These are phyloP conservation scores for Taxillus chinensis DNA, from an alignment of 164 flowering plant genomes.

Conservation along the genomic window DNA sequence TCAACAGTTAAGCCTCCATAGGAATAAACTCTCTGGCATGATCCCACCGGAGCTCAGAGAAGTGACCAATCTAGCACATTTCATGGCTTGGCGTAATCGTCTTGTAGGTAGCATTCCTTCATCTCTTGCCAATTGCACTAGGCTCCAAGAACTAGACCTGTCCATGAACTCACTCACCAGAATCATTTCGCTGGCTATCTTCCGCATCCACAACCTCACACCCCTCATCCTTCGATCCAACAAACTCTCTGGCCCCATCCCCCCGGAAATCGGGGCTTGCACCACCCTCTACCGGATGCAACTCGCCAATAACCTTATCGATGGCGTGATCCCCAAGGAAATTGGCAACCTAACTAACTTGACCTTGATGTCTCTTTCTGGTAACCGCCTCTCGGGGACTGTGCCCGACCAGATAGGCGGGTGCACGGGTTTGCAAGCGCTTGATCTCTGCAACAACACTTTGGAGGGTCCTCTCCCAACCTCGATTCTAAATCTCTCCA, in stretches of 20 bases:
- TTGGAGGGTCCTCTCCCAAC: background rate
- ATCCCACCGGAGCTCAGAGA: slow-evolving; percentile 55
- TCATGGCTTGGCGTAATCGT: slow-evolving; percentile 68
- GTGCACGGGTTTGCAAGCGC: background rate
- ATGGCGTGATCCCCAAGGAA: background rate
- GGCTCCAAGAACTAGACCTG: slow-evolving; percentile 53
- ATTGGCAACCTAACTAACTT: background rate
- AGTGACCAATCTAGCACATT: slow-evolving; percentile 31
- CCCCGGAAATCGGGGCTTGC: background rate
- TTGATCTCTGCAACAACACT: background rate
- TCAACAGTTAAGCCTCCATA: slow-evolving; percentile 49
- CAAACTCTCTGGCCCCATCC: background rate
- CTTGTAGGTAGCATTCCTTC: slow-evolving; percentile 71
- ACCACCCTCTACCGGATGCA: background rate
- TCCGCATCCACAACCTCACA: background rate
- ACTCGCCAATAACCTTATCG: background rate
- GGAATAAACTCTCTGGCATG: slow-evolving; percentile 58
- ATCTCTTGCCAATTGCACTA: slow-evolving; percentile 30
- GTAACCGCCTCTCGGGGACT: background rate
- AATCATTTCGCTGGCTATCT: background rate
- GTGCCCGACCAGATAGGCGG: background rate
- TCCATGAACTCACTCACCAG: slow-evolving; percentile 55
- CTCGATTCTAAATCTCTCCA: background rate
- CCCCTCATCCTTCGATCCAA: background rate
- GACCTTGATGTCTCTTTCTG: background rate